phyloP scores from a whole-genome alignment of 106 monocot genomes.

The Dendrobium nobile region DNA sequence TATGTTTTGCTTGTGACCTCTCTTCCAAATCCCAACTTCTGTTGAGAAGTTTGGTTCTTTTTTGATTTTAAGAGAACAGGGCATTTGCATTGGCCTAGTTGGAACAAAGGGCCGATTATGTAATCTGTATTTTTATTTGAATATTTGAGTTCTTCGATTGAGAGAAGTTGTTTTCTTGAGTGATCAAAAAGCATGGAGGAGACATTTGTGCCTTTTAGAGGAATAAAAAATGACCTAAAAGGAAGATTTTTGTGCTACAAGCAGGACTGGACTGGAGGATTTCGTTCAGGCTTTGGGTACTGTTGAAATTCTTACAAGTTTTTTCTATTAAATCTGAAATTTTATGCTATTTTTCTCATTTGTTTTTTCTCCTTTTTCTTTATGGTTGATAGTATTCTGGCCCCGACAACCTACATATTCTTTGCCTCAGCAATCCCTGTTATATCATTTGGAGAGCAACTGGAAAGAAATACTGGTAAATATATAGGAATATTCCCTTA shows the following conservation, averaged over 20 bases:
- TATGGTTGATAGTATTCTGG: constrained; percentile 28
- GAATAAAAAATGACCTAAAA: constrained; percentile 60
- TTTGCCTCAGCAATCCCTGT: constrained; percentile 76
- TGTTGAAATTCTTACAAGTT: not conserved
- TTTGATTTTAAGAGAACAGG: not conserved
- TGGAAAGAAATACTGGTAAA: constrained; percentile 77
- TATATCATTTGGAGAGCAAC: constrained; percentile 84
- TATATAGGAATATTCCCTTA: too few species aligned
- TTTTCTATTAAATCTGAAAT: not conserved
- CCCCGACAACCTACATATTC: constrained; percentile 27
- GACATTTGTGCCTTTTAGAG: constrained; percentile 60
- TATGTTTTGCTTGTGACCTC: not conserved
- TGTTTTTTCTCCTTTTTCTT: not conserved
- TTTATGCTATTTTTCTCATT: not conserved
- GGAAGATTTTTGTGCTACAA: constrained; percentile 64
- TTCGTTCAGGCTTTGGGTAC: constrained; percentile 63
- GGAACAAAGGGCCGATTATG: not conserved
- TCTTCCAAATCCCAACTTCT: not conserved
- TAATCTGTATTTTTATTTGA: not conserved
- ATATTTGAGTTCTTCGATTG: not conserved
- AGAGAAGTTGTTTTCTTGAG: not conserved
- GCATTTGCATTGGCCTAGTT: not conserved
- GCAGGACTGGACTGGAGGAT: constrained; percentile 70
- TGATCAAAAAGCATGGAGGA: constrained; percentile 48
- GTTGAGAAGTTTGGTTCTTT: not conserved